Evolutionary conservation across 73 alveolate species (phyloP), one percentile per base, ranked within the genome.

Genomic region (Durusdinium trenchii): DNA sequence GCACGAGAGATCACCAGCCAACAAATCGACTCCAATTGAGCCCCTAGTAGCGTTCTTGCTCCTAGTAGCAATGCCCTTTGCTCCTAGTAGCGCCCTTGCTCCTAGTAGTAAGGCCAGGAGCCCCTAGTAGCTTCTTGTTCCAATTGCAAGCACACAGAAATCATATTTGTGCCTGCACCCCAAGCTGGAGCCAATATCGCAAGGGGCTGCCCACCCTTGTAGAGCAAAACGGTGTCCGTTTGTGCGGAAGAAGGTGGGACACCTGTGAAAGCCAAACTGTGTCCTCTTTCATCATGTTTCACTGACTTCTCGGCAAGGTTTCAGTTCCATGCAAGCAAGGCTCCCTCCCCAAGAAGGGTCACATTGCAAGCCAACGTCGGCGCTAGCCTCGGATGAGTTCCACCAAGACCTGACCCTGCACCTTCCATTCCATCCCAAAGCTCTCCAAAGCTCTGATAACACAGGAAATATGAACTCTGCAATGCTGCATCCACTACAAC

Each of bases 101-200:
- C n/a, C n/a, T n/a, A n/a, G n/a, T n/a, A n/a, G n/a, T n/a, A n/a
- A n/a, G n/a, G n/a, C n/a, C n/a, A n/a, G n/a, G n/a, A n/a, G n/a
- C n/a, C n/a, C n/a, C n/a, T n/a, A n/a, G n/a, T n/a, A n/a, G n/a
- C n/a, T n/a, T n/a, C n/a, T n/a, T n/a, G n/a, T n/a, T n/a, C n/a
- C n/a, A n/a, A n/a, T n/a, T n/a, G n/a, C n/a, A n/a, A n/a, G n/a
- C n/a, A n/a, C n/a, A n/a, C n/a, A n/a, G n/a, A n/a, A n/a, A n/a
- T n/a, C n/a, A n/a, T n/a, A n/a, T n/a, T n/a, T n/a, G n/a, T n/a
- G 73, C 94, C 94, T 84, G 95, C 85, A 35, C 95, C 95, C 69
- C 86, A 73, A 43, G 98, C 98, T 10, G 98, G 98, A 2, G 90
- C 60, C 43, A 91, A 28, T 30, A 91, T 69, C 43, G 98, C 98